Evolutionary conservation across 768 basidiomycete genomes (phyloP), one percentile per base, ranked within the genome.

Genomic region (Mycena galericulata): DNA sequence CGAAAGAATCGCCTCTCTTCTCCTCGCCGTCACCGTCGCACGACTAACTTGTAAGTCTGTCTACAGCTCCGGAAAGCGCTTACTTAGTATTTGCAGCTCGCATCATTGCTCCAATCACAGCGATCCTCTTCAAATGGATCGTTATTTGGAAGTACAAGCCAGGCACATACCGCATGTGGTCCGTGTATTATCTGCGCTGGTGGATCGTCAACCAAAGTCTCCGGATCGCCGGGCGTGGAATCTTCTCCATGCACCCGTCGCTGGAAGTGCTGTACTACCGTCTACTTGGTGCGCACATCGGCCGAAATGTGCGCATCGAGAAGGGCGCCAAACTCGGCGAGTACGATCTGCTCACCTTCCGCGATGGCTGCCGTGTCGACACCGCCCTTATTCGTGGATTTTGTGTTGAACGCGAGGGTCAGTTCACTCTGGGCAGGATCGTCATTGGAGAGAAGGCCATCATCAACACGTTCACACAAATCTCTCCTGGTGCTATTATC

Each of bases 91-190:
- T n/a, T 29, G 4, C 24, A 63, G 77, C 78, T 20, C 77, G 82
- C 20, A 75, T 82, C 41, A 61, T 83, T 27, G 79, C 78, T 27
- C 85, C 85, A 2, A 34, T 85, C 26, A 65, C 72, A 5, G 78
- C 84, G 0, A 85, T 85, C 56, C 15, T 75, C 12, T 83, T 85
- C 79, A 85, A 86, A 58, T 86, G 85, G 84, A 36, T 82, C 43
- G 76, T 85, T 54, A 85, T 86, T 49, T 84, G 85, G 2, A 72
- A 73, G 30, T 84, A 85, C 74, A 80, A 74, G 65, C 74, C 79
- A 7, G 83, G 82, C 10, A 75, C 69, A 1, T 79, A 84, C 66
- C 77, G 73, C 62, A 79, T 80, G 81, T 82, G 70, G 70, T 71
- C 70, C 10, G 17, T 17, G 2, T 71, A 71, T 59, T 68, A 71